Evolutionary conservation across 1,284 basidiomycete species (phyloP), one percentile per base, ranked within the genome.

Genomic region (Abortiporus biennis): DNA sequence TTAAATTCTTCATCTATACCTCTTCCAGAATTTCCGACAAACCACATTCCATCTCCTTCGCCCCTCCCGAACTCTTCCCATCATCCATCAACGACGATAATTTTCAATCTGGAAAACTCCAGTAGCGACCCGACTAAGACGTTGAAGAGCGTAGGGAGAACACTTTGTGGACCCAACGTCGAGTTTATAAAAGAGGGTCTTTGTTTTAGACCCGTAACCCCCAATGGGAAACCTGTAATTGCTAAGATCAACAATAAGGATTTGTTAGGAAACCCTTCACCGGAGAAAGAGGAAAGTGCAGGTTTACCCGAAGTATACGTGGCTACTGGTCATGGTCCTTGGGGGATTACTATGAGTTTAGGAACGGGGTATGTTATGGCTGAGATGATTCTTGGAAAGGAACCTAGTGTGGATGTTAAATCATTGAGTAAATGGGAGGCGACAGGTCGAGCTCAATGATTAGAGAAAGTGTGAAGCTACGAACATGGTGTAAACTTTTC

Each of bases 301-400:
- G n/a, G n/a, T n/a, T n/a, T n/a, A n/a, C n/a, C n/a, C n/a, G 47
- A 55, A 6, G 57, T 62, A 42, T 66, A 53, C 46, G 52, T 64
- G 31, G 57, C 59, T 31, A 54, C 58, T 2, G 64, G 63, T 13
- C 65, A 66, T 49, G 64, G 62, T 20, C 60, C 62, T 29, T 67
- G 65, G 64, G 62, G 64, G 29, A 66, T 66, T 40, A 54, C 54
- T 23, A 42, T 66, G 42, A 60, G 63, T 45, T 50, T 65, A 12
- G 65, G 64, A 33, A 63, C 58, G 27, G 63, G 64, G 16, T 45
- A 49, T 13, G 61, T 65, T 9, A 45, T 65, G 38, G 53, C 54
- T 33, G 60, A 64, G 54, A 56, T 61, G 54, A 49, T 62, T 22
- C 53, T 64, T 4, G 54, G 58, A n/a, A 49, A 52, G 41, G 44